Evolutionary conservation across 1,284 basidiomycete species (phyloP).

Genomic region (Marasmius sp.): DNA sequence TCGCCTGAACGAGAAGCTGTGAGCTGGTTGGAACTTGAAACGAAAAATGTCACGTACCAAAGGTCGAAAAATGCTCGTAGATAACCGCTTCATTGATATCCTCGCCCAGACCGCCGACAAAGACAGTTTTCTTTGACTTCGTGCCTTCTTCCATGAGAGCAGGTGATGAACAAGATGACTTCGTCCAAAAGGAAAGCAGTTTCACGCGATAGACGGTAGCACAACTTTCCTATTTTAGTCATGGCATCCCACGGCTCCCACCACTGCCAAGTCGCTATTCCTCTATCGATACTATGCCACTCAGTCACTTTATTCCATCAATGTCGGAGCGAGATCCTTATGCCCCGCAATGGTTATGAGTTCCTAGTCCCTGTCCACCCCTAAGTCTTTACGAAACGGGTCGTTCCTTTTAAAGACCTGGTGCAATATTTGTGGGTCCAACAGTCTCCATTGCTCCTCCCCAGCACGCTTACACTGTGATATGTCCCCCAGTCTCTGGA

Average conservation of each 20-base stretch:
- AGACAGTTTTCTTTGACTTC: slow-evolving; percentile 79
- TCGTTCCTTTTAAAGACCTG: not conserved
- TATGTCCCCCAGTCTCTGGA: slow-evolving; percentile 10
- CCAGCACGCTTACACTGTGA: not conserved
- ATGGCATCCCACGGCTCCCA: not conserved
- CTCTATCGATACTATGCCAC: not conserved
- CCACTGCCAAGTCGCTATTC: not conserved
- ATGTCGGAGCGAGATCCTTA: slow-evolving; percentile 1
- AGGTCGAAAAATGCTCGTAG: slow-evolving; percentile 72
- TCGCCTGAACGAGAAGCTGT: slow-evolving; percentile 52
- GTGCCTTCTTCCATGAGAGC: slow-evolving; percentile 71
- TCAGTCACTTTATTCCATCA: not conserved
- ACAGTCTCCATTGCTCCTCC: not conserved
- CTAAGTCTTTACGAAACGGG: not conserved
- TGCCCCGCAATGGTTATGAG: not conserved
- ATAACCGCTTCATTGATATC: slow-evolving; percentile 71
- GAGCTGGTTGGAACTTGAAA: not conserved
- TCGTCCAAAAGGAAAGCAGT: slow-evolving; percentile 26
- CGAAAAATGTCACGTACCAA: slow-evolving; percentile 50
- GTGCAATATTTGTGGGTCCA: too few relatives aligned
- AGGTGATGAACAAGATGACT: not conserved
- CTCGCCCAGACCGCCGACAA: slow-evolving; percentile 74
- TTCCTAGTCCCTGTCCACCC: not conserved
- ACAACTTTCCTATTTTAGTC: slow-evolving; percentile 1
- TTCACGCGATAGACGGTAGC: slow-evolving; percentile 39